phyloP scores from a whole-genome alignment of 441 rosid species.

The Jatropha podagrica region DNA sequence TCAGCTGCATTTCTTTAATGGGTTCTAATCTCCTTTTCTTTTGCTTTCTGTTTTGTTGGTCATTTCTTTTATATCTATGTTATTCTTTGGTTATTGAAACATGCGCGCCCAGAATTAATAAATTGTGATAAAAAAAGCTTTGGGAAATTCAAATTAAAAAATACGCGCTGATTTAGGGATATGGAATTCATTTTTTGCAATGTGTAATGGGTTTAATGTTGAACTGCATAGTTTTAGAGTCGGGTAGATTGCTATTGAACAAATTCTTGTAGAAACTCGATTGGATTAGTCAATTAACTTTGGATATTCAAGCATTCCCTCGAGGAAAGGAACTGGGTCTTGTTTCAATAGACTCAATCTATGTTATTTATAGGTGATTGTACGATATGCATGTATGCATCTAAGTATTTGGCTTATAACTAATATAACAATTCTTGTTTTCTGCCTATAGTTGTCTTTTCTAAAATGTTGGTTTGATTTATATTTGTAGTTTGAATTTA shows the following conservation, averaged over 20 bases:
- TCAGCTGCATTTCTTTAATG: neutral
- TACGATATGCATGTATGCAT: neutral
- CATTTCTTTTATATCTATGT: neutral
- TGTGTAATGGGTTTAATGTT: slow-evolving; percentile 3
- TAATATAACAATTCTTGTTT: neutral
- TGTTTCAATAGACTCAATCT: slow-evolving; percentile 9
- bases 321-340: neutral
- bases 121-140: neutral
- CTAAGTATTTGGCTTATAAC: neutral
- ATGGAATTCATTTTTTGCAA: neutral
- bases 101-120: neutral
- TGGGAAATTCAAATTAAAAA: neutral
- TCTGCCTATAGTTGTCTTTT: neutral
- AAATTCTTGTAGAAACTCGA: neutral
- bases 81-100: neutral
- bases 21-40: neutral
- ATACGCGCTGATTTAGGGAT: neutral
- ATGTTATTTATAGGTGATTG: neutral
- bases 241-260: no score
- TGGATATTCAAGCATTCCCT: neutral
- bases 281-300: neutral
- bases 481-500: neutral
- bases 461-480: neutral
- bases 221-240: neutral
- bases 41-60: neutral